Conservation (phyloP, 495 filamentous ascomycete species). For the Penicillium malachiteum region DNA sequence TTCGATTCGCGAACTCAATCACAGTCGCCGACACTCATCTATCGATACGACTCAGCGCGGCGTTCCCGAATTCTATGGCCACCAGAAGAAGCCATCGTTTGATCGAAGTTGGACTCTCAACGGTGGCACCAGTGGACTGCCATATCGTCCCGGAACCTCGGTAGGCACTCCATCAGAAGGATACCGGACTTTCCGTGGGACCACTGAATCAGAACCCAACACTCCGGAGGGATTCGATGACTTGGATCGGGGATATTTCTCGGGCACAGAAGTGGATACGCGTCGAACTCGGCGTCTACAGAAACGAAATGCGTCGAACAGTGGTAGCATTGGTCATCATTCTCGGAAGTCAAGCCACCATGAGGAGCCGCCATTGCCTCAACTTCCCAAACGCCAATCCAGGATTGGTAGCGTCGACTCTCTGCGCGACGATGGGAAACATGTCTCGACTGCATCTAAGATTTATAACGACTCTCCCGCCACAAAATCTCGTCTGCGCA, state of each 20-base stretch:
- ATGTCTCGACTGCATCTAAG: conserved; percentile 45
- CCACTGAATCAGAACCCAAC: conserved; percentile 29
- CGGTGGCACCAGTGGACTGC: conserved; percentile 32
- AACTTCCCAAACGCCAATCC: conserved; percentile 68
- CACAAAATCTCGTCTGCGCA: conserved; percentile 46
- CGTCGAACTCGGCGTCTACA: conserved; percentile 67
- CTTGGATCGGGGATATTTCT: conserved; percentile 91
- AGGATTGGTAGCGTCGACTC: conserved; percentile 73
- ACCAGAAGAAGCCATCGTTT: conserved; percentile 84
- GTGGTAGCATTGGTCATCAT: conserved; percentile 45
- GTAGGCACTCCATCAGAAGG: conserved; percentile 24
- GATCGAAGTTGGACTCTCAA: conserved; percentile 88
- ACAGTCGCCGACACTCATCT: conserved; percentile 83
- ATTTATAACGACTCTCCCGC: conserved; percentile 58
- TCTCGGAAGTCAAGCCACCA: conserved; percentile 69
- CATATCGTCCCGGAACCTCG: conserved; percentile 39
- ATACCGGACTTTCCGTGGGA: conserved; percentile 19
- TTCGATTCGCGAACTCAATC: conserved; percentile 78
- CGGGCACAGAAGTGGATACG: conserved; percentile 79
- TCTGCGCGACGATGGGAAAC: conserved; percentile 42
- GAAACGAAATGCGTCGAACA: conserved; percentile 63
- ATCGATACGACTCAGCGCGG: conserved; percentile 57
- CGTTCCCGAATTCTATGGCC: conserved; percentile 34
- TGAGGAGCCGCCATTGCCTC: conserved; percentile 56
- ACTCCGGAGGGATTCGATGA: conserved; percentile 48